Evolutionary conservation across 1,284 basidiomycete genomes (phyloP).

Genomic region (Trichosporon coremiiforme): DNA sequence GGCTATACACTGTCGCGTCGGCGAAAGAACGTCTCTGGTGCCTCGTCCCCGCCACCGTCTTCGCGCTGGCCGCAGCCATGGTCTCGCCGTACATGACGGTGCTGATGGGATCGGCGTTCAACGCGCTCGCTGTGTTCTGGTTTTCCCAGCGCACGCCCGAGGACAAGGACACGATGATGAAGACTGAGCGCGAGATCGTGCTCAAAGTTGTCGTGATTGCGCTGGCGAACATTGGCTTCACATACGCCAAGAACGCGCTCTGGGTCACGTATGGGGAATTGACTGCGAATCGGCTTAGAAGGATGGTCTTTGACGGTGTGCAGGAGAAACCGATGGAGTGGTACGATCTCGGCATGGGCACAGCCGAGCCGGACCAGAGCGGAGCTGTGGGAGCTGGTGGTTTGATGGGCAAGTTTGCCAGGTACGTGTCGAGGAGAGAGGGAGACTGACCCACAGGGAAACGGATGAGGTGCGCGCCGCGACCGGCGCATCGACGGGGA

Average conservation of each 20-base stretch:
- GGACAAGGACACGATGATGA: slow-evolving; percentile 63
- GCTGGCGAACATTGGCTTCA: slow-evolving; percentile 68
- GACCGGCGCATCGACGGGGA: slow-evolving; percentile 75
- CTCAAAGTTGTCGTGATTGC: slow-evolving; percentile 74
- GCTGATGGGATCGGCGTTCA: slow-evolving; percentile 82
- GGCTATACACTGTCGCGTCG: slow-evolving; percentile 69
- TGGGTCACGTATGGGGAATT: slow-evolving; percentile 90
- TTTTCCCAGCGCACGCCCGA: slow-evolving; percentile 49
- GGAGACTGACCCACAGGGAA: slow-evolving; percentile 64
- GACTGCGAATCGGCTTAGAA: slow-evolving; percentile 70
- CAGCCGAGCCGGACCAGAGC: slow-evolving; percentile 59
- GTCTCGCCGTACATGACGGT: slow-evolving; percentile 92
- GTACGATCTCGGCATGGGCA: slow-evolving; percentile 82
- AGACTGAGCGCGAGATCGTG: slow-evolving; percentile 63
- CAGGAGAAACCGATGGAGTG: slow-evolving; percentile 75
- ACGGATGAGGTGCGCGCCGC: slow-evolving; percentile 91
- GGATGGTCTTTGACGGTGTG: slow-evolving; percentile 70
- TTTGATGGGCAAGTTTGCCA: slow-evolving; percentile 91
- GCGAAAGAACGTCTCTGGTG: slow-evolving; percentile 61
- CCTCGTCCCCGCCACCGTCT: slow-evolving; percentile 72
- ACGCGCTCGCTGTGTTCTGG: slow-evolving; percentile 68
- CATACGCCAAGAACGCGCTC: slow-evolving; percentile 71
- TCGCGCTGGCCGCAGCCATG: slow-evolving; percentile 71
- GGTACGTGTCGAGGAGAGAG: slow-evolving; percentile 58
- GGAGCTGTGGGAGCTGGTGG: slow-evolving; percentile 80